Evolutionary conservation across 2,329 filamentous ascomycete species (phyloP), one percentile per base, ranked within the genome.

Genomic region (Pseudogymnoascus sp.): DNA sequence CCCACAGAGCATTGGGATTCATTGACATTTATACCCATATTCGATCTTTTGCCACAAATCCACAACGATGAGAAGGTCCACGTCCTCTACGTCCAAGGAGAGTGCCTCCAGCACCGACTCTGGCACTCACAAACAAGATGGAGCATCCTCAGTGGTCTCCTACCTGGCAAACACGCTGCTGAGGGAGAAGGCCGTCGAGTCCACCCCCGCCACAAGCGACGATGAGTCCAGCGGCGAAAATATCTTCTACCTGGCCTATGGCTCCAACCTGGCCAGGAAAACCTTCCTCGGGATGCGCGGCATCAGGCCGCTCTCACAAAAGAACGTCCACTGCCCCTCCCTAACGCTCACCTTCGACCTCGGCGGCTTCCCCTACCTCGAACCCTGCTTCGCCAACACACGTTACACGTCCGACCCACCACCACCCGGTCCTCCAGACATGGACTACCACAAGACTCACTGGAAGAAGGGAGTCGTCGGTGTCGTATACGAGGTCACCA

Each of bases 341-440:
- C 78, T 97, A 57, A 80, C 83, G 58, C 78, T 99, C 59, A 89
- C 86, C 6, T 97, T 99, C 73, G 88, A 94, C 71, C 82, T 97
- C 0, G 85, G 92, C 0, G 93, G 92, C 1, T 70, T 97, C 0
- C 90, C 94, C 0, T 97, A 97, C 75, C 71, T 76, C 11, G 94
- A 97, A 74, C 93, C 94, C 0, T 96, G 93, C 73, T 97, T 97
- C 72, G 92, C 91, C 62, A 96, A 96, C 69, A 88, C 87, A 87
- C 57, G 79, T 85, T 71, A 65, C 80, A 39, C 79, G 77, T 30
- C 72, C 74, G 57, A 58, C 16, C 71, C 71, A 59, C 71, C 71
- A 16, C 69, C 69, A 1, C 65, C 74, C 14, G 37, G 38, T 28
- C 57, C 62, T 36, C 50, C 58, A 16, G 50, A 47, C 62, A 58